Evolutionary conservation across 169 alveolate genomes (phyloP), one percentile per base, ranked within the genome.

Genomic region (Eimeria maxima): DNA sequence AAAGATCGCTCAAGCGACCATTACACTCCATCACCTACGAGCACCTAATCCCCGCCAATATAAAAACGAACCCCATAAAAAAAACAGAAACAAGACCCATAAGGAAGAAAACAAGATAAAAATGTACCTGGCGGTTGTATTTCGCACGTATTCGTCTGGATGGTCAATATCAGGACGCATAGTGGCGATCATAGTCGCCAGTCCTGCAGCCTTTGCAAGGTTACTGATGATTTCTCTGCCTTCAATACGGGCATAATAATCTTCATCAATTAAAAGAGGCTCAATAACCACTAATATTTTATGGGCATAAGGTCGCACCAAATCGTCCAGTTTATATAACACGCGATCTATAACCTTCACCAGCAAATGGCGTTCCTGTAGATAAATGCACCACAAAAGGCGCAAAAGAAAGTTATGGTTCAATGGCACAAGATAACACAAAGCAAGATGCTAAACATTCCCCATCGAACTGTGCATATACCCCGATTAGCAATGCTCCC

Each of bases 111-210:
- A 27, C 20, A 27, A 60, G 42, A 33, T 55, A 11, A 7, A 33
- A 14, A 16, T 81, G 55, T 83, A 93, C 96, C 96, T 89, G 4
- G 99, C 99, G 0, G 99, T 99, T 1, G 99, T 99, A 95, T 99
- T 99, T 50, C 99, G 97, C 13, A 99, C 99, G 97, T 99, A 99
- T 97, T 99, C 99, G 97, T 99, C 99, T n/a, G 99, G 99, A 96
- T 99, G 99, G 97, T 99, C 99, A 65, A 99, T 99, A 96, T 99
- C 99, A 1, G 99, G 99, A 71, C 99, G 97, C 99, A 99, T 99
- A 47, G 99, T 99, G n/a, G 99, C 99, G 84, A 99, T 99, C 99
- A 99, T 99, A 14, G 99, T 99, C 1, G 99, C 99, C 71, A 99
- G 97, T 14, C 99, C 99, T 0, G 99, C 99, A 71, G 99, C 99